phyloP scores from a whole-genome alignment of 352 stramenopile species.

The Phytopythium helicoides region DNA sequence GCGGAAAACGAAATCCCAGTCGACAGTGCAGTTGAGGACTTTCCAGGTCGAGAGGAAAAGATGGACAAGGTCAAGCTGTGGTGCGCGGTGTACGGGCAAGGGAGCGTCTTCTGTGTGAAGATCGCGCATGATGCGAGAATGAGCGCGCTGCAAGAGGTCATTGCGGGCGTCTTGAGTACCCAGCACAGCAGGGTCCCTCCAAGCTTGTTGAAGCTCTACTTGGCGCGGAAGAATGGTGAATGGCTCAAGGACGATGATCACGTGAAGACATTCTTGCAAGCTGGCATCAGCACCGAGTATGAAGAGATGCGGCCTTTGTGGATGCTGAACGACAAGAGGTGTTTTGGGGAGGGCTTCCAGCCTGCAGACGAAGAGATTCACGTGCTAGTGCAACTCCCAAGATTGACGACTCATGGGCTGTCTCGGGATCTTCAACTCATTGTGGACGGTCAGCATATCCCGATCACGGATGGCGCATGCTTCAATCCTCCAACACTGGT shows the following conservation, averaged over 20 bases:
- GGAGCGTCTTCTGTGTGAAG: conserved; percentile 10
- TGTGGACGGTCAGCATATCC: no score
- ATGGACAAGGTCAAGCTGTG: conserved; percentile 14
- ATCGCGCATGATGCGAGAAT: conserved; percentile 9
- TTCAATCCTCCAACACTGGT: no score
- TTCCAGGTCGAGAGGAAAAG: conserved; percentile 8
- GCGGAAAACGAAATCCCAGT: no score
- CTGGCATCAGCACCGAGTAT: conserved; percentile 7
- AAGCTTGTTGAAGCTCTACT: conserved; percentile 8
- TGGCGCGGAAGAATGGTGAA: conserved; percentile 6
- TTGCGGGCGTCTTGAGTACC: neutral
- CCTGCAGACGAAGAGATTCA: conserved; percentile 19
- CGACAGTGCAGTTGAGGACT: conserved; percentile 9
- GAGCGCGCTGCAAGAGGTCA: conserved; percentile 8
- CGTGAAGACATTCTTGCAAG: conserved; percentile 8
- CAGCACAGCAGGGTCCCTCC: neutral
- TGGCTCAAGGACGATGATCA: conserved; percentile 10
- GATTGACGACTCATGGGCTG: conserved; percentile 6
- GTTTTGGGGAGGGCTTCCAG: conserved; percentile 14
- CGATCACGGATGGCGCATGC: no score
- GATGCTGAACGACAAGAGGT: conserved; percentile 6
- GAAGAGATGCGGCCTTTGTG: conserved; percentile 8
- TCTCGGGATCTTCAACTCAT: no score
- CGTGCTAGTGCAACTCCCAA: neutral
- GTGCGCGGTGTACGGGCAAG: conserved; percentile 16